Percentiles rank a stretch among this genome's conserved stretches.
These are phyloP conservation scores for Parmales sp. DNA, from an alignment of 108 stramenopile genomes.

Conservation along the genomic window DNA sequence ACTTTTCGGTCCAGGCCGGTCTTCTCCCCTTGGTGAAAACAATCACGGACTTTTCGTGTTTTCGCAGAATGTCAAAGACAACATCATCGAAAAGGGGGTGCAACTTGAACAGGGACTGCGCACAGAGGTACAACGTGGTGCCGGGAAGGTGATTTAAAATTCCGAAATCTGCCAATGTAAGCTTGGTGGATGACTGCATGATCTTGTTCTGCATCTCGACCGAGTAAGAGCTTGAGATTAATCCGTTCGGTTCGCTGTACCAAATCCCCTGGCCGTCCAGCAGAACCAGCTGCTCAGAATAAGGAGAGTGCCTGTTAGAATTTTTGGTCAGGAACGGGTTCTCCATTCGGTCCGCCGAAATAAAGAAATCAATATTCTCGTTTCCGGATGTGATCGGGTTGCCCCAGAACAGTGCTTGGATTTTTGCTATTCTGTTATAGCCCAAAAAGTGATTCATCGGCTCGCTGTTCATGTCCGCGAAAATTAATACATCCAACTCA, in stretches of 20 bases:
- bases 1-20: conserved; percentile 22
- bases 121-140: conserved; percentile 22
- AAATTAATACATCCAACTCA: conserved; percentile 30
- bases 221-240: not conserved
- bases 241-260: conserved; percentile 14
- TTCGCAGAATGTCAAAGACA: conserved; percentile 18
- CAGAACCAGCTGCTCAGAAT: conserved; percentile 42
- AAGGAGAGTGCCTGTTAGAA: conserved; percentile 10
- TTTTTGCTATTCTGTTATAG: conserved; percentile 25
- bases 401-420: conserved; percentile 47
- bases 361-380: conserved; percentile 35
- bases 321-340: conserved; percentile 20
- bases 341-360: conserved; percentile 39
- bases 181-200: not conserved
- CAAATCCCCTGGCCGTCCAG: conserved; percentile 45
- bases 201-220: not conserved
- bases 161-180: not conserved
- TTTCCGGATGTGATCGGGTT: conserved; percentile 44
- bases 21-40: conserved; percentile 28
- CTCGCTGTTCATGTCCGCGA: conserved; percentile 40
- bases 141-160: not conserved
- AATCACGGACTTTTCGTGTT: conserved; percentile 3
- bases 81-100: conserved; percentile 34
- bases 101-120: conserved; percentile 52
- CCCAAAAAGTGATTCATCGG: conserved; percentile 35